These are phyloP conservation scores for Coemansia sp. DNA, from an alignment of 192 early-diverging fungal species.

Conservation along the genomic window DNA sequence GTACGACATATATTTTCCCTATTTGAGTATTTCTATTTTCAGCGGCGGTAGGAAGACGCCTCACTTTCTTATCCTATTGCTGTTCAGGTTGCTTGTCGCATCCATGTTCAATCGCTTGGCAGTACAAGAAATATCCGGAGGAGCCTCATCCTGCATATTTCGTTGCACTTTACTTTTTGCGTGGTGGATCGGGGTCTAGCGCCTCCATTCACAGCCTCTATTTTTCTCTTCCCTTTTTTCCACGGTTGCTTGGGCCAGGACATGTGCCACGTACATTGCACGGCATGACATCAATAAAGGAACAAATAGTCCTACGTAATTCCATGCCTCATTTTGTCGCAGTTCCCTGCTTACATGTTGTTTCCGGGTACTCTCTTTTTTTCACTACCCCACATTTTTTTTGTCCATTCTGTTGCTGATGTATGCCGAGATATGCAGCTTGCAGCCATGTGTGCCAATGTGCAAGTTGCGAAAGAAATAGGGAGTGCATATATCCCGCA, in stretches of 20 bases:
- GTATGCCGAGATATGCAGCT: not conserved
- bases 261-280: constrained; percentile 10
- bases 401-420: not conserved
- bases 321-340: not conserved
- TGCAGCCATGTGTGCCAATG: not conserved
- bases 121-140: not conserved
- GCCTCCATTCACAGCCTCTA: not conserved
- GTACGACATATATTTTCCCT: not conserved
- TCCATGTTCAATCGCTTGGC: not conserved
- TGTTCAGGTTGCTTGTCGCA: no score
- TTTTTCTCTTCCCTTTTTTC: not conserved
- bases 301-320: constrained; percentile 5
- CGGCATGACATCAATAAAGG: constrained; percentile 2
- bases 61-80: not conserved
- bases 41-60: not conserved
- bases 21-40: not conserved
- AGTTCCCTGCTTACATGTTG: not conserved
- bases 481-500: not conserved
- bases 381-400: not conserved
- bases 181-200: not conserved
- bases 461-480: not conserved
- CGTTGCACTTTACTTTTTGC: not conserved
- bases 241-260: constrained; percentile 3
- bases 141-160: not conserved
- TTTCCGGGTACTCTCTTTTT: constrained; percentile 14